These are phyloP conservation scores for Incumbomyces lentus DNA, from an alignment of 2,329 filamentous ascomycete species.

Conservation along the genomic window DNA sequence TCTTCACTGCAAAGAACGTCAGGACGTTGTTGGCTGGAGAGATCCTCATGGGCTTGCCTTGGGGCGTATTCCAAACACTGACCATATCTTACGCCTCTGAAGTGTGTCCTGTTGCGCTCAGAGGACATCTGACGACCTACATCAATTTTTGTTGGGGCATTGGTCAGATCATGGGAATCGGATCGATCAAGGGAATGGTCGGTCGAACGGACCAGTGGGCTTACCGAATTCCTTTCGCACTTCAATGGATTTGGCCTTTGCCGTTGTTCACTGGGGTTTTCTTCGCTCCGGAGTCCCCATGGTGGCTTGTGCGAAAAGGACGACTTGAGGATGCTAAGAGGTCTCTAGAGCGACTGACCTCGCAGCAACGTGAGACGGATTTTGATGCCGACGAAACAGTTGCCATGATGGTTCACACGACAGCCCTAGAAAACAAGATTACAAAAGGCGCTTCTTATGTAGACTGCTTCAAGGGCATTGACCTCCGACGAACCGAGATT, in stretches of 20 bases:
- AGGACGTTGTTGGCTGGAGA: slow-evolving; percentile 35
- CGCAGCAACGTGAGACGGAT: slow-evolving; percentile 45
- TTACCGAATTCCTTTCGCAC: slow-evolving; percentile 41
- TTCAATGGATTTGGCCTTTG: slow-evolving; percentile 45
- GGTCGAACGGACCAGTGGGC: slow-evolving; percentile 39
- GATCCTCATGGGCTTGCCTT: slow-evolving; percentile 32
- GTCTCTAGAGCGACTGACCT: slow-evolving; percentile 35
- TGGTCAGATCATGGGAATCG: slow-evolving; percentile 42
- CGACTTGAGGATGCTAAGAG: slow-evolving; percentile 38
- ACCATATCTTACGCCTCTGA: slow-evolving; percentile 32
- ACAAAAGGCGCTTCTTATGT: slow-evolving; percentile 61
- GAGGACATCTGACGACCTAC: slow-evolving; percentile 37
- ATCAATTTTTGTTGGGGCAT: slow-evolving; percentile 39
- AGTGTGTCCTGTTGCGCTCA: slow-evolving; percentile 37
- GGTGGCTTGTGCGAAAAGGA: slow-evolving; percentile 41
- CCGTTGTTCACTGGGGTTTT: slow-evolving; percentile 38
- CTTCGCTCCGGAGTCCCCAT: slow-evolving; percentile 42
- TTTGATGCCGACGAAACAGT: slow-evolving; percentile 77
- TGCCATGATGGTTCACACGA: slow-evolving; percentile 88
- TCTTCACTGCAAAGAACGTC: slow-evolving; percentile 39
- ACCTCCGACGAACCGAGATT: slow-evolving; percentile 68
- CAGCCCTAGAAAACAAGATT: slow-evolving; percentile 65
- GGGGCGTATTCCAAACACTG: slow-evolving; percentile 17
- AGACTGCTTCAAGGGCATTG: slow-evolving; percentile 76
- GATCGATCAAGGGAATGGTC: slow-evolving; percentile 41